phyloP scores from a whole-genome alignment of 2,329 filamentous ascomycete genomes.

The Cercospora citrullina region DNA sequence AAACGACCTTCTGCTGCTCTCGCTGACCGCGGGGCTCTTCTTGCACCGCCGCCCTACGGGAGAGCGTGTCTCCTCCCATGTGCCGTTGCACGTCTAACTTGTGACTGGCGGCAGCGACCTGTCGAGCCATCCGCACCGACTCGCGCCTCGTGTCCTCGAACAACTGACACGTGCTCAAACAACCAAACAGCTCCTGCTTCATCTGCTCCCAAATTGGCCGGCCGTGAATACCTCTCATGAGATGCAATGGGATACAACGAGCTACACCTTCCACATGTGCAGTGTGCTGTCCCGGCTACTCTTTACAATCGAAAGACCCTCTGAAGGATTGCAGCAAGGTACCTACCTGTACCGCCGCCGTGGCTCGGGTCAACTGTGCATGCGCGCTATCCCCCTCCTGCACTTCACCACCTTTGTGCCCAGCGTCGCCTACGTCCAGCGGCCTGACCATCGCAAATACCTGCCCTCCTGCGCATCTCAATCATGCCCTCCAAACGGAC shows the following conservation, averaged over 20 bases:
- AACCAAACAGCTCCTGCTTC: too few species aligned
- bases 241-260: background rate
- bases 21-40: background rate
- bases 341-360: conserved; percentile 1
- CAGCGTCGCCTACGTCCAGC: background rate
- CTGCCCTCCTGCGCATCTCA: background rate
- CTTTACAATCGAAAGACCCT: background rate
- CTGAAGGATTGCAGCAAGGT: background rate
- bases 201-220: too few species aligned
- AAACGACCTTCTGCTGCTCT: background rate
- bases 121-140: too few species aligned
- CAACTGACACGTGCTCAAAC: too few species aligned
- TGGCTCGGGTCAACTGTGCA: background rate
- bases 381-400: background rate
- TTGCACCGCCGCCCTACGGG: background rate
- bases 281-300: background rate
- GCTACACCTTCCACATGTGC: background rate
- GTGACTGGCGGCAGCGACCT: too few species aligned
- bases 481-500: background rate
- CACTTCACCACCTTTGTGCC: background rate
- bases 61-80: too few species aligned
- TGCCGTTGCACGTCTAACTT: too few species aligned
- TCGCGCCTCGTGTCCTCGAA: too few species aligned
- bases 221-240: too few species aligned
- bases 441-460: background rate